Evolutionary conservation across 345 rosid genomes (phyloP).

Genomic region (Euclidium syriacum): DNA sequence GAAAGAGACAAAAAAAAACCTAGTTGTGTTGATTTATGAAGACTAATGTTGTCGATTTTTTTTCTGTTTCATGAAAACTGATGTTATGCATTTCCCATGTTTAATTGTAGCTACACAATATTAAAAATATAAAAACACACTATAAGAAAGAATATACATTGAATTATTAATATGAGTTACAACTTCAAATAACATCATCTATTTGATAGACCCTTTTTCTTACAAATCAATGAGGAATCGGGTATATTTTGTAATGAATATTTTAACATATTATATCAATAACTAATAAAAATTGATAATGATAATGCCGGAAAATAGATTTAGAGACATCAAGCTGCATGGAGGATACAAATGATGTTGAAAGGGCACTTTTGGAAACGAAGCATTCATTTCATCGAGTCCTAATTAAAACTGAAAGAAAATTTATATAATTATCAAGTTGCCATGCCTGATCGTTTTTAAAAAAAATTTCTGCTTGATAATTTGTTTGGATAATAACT

Average conservation of each 20-base stretch:
- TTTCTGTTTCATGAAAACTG: too few relatives aligned
- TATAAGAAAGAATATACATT: too few relatives aligned
- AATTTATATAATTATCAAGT: conserved; percentile 41
- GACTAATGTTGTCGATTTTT: too few relatives aligned
- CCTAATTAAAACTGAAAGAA: conserved; percentile 42
- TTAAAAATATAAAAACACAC: too few relatives aligned
- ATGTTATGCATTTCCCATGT: too few relatives aligned
- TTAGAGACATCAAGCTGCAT: conserved; percentile 42
- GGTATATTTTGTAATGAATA: background rate
- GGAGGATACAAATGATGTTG: conserved; percentile 53
- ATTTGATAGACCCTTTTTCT: too few relatives aligned
- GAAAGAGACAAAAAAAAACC: too few relatives aligned
- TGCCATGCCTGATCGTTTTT: conserved; percentile 61
- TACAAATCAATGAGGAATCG: background rate
- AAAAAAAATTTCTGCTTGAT: background rate
- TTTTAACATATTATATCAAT: conserved; percentile 1
- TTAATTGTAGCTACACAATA: too few relatives aligned
- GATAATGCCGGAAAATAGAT: conserved; percentile 33
- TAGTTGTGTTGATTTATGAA: too few relatives aligned
- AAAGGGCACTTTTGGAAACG: conserved; percentile 38
- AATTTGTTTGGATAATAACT: too few relatives aligned
- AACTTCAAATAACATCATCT: too few relatives aligned
- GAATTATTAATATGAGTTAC: too few relatives aligned
- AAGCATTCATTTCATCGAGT: conserved; percentile 30
- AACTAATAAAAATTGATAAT: conserved; percentile 29